Evolutionary conservation across 805 yeast genomes (phyloP).

Genomic region (Zygosaccharomyces rouxii): DNA sequence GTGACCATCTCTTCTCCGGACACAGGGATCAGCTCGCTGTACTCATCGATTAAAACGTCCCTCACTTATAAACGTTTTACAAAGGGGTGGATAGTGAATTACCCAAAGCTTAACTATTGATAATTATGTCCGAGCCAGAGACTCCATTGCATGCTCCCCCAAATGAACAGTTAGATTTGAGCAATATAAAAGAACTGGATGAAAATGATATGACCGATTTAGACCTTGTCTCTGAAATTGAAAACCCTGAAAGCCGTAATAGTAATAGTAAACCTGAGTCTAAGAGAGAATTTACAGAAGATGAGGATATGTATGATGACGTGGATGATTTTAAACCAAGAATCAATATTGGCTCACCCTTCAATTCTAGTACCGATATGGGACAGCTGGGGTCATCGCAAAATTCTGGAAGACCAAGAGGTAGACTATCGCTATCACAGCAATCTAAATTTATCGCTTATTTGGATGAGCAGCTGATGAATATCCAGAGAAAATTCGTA

Average conservation of each 20-base stretch:
- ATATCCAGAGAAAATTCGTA: conserved; percentile 51
- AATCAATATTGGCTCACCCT: conserved; percentile 31
- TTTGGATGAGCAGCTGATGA: conserved; percentile 50
- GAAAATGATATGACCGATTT: conserved; percentile 29
- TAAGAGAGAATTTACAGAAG: conserved; percentile 9
- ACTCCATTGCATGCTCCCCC: conserved; percentile 33
- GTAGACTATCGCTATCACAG: conserved; percentile 42
- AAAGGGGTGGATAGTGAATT: background rate
- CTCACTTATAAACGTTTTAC: background rate
- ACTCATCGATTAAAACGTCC: background rate
- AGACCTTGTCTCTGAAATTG: conserved; percentile 21
- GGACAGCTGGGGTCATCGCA: conserved; percentile 5
- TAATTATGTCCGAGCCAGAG: conserved; percentile 25
- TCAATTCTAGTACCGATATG: conserved; percentile 23
- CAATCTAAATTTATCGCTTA: conserved; percentile 53
- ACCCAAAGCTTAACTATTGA: background rate
- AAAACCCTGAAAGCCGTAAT: conserved; percentile 1
- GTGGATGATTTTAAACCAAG: conserved; percentile 32
- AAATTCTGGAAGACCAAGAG: conserved; percentile 13
- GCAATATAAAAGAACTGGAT: conserved; percentile 26
- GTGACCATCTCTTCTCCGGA: background rate
- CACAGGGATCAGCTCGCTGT: background rate
- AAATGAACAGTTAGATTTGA: conserved; percentile 24
- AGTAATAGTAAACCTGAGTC: conserved; percentile 3
- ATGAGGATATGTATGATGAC: conserved; percentile 24